Evolutionary conservation across 805 yeast species (phyloP).

Genomic region (Schizosaccharomyces cryophilus): DNA sequence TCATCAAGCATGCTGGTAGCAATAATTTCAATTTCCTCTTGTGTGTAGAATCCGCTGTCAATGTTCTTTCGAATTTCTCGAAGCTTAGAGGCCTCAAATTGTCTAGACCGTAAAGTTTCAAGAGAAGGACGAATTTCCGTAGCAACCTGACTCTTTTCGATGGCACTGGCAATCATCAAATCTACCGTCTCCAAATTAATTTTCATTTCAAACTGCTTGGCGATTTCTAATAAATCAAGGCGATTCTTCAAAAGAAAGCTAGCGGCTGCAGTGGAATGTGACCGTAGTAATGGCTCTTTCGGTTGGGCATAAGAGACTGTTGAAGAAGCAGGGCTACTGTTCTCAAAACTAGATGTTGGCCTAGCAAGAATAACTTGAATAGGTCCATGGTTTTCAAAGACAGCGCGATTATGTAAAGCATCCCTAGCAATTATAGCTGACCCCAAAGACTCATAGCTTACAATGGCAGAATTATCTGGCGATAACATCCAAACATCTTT

Average conservation of each 20-base stretch:
- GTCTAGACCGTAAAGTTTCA: slow-evolving; percentile 39
- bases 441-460: slow-evolving; percentile 49
- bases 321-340: background rate
- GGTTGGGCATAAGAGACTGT: background rate
- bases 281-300: background rate
- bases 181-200: slow-evolving; percentile 6
- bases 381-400: slow-evolving; percentile 50
- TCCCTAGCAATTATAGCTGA: slow-evolving; percentile 60
- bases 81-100: slow-evolving; percentile 67
- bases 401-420: slow-evolving; percentile 55
- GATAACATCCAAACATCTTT: slow-evolving; percentile 35
- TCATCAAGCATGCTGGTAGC: slow-evolving; percentile 69
- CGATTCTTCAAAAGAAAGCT: background rate
- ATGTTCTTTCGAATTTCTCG: slow-evolving; percentile 63
- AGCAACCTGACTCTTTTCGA: slow-evolving; percentile 11
- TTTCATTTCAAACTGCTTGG: slow-evolving; percentile 13
- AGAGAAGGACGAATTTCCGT: slow-evolving; percentile 34
- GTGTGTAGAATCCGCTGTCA: slow-evolving; percentile 28
- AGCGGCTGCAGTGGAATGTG: background rate
- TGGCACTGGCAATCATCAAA: background rate
- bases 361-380: slow-evolving; percentile 71
- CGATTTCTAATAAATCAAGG: slow-evolving; percentile 13
- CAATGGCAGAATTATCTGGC: slow-evolving; percentile 25
- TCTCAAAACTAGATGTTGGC: slow-evolving; percentile 15
- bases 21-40: slow-evolving; percentile 50